Evolutionary conservation across 345 rosid species (phyloP), one percentile per base, ranked within the genome.

Genomic region (Geranium brycei): DNA sequence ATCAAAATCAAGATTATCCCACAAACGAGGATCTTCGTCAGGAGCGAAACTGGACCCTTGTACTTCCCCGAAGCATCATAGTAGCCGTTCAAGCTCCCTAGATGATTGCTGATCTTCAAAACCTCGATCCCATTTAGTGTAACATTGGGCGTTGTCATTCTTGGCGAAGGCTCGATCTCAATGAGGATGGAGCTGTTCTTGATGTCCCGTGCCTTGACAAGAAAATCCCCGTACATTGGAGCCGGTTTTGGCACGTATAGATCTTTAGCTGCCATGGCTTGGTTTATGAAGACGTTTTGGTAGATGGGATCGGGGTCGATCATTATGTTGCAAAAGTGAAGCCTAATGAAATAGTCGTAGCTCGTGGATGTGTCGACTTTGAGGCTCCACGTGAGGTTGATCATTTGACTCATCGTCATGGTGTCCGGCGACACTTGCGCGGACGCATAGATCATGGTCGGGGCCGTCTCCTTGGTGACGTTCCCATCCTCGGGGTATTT

Each of bases 251-350:
- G 79, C 30, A 92, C 91, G 55, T 89, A 91, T 1, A 89, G 81
- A 35, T 69, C 62, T 0, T 79, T 73, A 1, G 69, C 72, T 1
- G 72, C 91, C 57, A 72, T 66, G 32, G 81, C n/a, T 19, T 64
- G 75, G 73, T 89, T 92, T 31, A 92, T 75, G 61, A 73, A 89
- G 30, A 89, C 81, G 11, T 83, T 79, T 77, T 89, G 84, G 74
- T 80, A 73, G 35, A 91, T 69, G 7, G 85, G 86, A 61, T 85
- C 77, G 8, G 78, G 83, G 61, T 78, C 74, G 81, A 96, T 92
- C 7, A 82, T 82, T 67, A 92, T 82, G 78, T 92, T 95, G 72
- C 96, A 85, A 66, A 92, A 92, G 63, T 89, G 96, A 64, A 82
- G 11, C 71, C 96, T 78, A 41, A 87, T 69, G 70, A 85, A 65